These are phyloP conservation scores for Rhodosporidiobolus odoratus DNA, from an alignment of 768 basidiomycete genomes.

Conservation along the genomic window DNA sequence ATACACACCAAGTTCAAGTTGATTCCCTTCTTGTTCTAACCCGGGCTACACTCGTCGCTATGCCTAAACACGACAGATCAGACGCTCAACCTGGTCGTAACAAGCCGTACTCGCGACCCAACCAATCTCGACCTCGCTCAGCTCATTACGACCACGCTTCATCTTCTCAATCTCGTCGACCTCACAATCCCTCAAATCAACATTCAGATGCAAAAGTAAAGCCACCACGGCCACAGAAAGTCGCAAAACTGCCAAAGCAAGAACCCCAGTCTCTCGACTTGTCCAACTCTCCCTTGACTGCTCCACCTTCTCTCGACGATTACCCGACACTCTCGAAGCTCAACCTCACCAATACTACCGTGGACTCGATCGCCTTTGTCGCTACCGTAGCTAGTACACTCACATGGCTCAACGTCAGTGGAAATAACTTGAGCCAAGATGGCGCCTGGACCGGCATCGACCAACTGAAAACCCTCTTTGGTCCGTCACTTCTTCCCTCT, in stretches of 20 bases:
- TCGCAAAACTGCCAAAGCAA: neutral
- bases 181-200: no score
- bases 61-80: no score
- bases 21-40: no score
- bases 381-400: constrained; percentile 8
- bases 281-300: neutral
- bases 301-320: neutral
- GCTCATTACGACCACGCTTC: no score
- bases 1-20: no score
- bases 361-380: constrained; percentile 18
- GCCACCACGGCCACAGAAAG: neutral
- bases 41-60: no score
- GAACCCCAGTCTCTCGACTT: constrained; percentile 12
- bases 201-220: no score
- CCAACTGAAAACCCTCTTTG: constrained; percentile 19
- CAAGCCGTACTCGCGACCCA: no score
- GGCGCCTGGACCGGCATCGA: constrained; percentile 32
- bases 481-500: constrained; percentile 4
- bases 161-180: no score
- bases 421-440: constrained; percentile 18
- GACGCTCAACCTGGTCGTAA: no score
- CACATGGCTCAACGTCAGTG: constrained; percentile 36
- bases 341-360: constrained; percentile 27
- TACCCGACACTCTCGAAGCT: constrained; percentile 13
- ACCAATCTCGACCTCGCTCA: no score